These are phyloP conservation scores for Arthrocladium fulminans DNA, from an alignment of 2,329 filamentous ascomycete species.

Conservation along the genomic window DNA sequence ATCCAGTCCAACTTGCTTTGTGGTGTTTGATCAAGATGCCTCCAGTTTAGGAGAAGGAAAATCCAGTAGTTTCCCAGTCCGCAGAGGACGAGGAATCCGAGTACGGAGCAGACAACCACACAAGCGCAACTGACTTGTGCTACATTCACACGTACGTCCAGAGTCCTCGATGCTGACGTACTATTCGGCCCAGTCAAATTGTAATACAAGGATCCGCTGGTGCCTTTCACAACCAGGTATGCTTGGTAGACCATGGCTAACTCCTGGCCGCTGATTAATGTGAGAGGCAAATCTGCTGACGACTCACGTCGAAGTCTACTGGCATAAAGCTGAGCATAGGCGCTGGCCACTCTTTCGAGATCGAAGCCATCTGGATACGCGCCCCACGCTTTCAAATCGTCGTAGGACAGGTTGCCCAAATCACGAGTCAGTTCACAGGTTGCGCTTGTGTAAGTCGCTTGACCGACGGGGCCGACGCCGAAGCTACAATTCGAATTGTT, in stretches of 20 bases:
- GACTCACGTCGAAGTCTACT: slow-evolving; percentile 8
- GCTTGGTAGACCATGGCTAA: slow-evolving; percentile 12
- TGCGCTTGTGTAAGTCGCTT: slow-evolving; percentile 10
- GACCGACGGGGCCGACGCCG: slow-evolving; percentile 5
- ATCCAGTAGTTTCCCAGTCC: slow-evolving; percentile 6
- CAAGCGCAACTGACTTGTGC: slow-evolving; percentile 11
- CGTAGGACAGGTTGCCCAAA: neutral
- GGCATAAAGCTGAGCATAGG: slow-evolving; percentile 5
- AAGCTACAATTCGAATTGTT: neutral
- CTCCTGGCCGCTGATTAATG: slow-evolving; percentile 2
- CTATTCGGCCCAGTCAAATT: neutral
- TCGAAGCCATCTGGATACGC: slow-evolving; percentile 7
- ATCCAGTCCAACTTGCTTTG: slow-evolving; percentile 16
- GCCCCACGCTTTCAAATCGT: slow-evolving; percentile 1
- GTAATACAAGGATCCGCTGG: slow-evolving; percentile 4
- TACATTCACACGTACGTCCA: slow-evolving; percentile 9
- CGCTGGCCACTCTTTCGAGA: neutral
- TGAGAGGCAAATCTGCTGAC: neutral
- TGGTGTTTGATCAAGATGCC: slow-evolving; percentile 4
- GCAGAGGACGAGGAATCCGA: slow-evolving; percentile 8
- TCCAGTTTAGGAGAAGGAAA: slow-evolving; percentile 5
- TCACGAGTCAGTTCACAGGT: slow-evolving; percentile 8
- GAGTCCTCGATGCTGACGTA: neutral
- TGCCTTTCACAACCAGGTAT: slow-evolving; percentile 12
- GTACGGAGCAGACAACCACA: slow-evolving; percentile 6